Conservation (phyloP, 352 stramenopile genomes). For the Phytopythium montanum region DNA sequence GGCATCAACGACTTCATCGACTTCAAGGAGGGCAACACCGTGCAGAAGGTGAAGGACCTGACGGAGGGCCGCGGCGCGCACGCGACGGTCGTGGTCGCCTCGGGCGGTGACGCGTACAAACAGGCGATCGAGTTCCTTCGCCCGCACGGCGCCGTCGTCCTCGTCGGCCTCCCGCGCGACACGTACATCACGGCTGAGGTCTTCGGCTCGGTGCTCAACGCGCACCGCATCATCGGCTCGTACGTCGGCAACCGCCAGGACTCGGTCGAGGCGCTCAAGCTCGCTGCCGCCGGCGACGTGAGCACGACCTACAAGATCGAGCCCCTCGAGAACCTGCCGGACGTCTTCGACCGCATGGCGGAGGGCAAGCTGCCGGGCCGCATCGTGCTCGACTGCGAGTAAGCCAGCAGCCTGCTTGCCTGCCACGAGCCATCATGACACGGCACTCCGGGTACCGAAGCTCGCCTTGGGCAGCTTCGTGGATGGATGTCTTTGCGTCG, state of each 20-base stretch:
- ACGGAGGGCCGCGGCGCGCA: constrained; percentile 44
- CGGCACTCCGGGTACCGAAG: background rate
- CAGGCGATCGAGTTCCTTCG: constrained; percentile 57
- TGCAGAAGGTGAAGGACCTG: constrained; percentile 35
- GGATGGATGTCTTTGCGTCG: background rate
- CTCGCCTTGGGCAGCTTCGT: background rate
- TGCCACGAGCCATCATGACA: constrained; percentile 8
- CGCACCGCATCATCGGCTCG: constrained; percentile 45
- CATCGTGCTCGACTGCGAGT: constrained; percentile 46
- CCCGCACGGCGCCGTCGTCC: constrained; percentile 52
- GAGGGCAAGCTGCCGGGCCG: constrained; percentile 29
- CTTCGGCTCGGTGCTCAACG: constrained; percentile 44
- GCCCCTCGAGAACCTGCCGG: constrained; percentile 27
- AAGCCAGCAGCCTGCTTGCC: no score
- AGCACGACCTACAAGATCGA: constrained; percentile 40
- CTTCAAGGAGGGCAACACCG: constrained; percentile 51
- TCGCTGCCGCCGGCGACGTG: constrained; percentile 40
- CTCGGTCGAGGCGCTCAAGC: constrained; percentile 44
- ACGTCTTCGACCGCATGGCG: constrained; percentile 45
- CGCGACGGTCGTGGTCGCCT: constrained; percentile 69
- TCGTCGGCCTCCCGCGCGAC: constrained; percentile 65
- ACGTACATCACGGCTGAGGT: constrained; percentile 22
- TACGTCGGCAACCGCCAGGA: constrained; percentile 57
- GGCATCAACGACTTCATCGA: constrained; percentile 73
- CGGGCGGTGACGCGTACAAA: constrained; percentile 44